Conservation (phyloP, 345 rosid species). For the Mangifera indica region DNA sequence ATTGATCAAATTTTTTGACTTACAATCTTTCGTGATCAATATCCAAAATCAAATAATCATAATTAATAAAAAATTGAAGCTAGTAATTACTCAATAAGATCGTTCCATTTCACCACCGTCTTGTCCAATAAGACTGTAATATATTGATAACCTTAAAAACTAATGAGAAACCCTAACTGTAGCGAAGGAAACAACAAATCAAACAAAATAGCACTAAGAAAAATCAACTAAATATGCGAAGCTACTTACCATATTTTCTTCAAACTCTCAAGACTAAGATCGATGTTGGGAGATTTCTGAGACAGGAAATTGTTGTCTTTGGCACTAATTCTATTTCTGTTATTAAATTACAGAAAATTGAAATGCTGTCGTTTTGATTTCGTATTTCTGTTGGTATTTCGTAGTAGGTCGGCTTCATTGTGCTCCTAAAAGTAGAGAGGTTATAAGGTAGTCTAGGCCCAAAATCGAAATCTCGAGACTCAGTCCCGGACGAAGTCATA, state of each 20-base stretch:
- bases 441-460: background rate
- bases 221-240: background rate
- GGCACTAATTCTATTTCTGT: background rate
- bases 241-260: conserved; percentile 11
- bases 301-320: background rate
- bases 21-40: background rate
- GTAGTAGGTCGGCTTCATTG: background rate
- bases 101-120: background rate
- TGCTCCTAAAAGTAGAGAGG: background rate
- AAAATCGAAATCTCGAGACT: background rate
- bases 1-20: background rate
- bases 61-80: background rate
- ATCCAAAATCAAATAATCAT: conserved; percentile 1
- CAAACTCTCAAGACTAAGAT: background rate
- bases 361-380: background rate
- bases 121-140: background rate
- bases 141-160: background rate
- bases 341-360: no score
- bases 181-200: background rate
- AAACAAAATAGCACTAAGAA: background rate
- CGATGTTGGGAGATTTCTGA: background rate
- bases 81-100: background rate
- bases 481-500: background rate
- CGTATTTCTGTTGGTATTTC: no score
- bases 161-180: conserved; percentile 1